Base-by-base conservation (phyloP, 148 eudicot species). In the Salicornia ramosissima region DNA sequence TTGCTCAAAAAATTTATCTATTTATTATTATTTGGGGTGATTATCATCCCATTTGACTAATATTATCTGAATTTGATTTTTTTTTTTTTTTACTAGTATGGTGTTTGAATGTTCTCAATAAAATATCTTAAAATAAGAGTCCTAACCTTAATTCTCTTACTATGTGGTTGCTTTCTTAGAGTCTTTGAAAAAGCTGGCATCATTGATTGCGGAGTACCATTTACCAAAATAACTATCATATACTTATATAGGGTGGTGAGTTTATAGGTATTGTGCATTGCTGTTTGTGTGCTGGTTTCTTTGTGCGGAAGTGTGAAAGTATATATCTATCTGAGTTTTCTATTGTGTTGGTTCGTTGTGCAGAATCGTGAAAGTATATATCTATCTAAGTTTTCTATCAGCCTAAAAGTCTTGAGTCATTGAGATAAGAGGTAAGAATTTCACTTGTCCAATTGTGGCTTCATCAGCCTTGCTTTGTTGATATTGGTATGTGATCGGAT, bases 31-130 rank as follows among this genome's bases (percentile, higher is more conserved):
- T 46, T 46, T 46, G 50, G 0, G 3, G 19, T 46, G 2, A 43
- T 16, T 22, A 25, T 56, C 19, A 28, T 70, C 73, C 16, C 28
- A 3, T 45, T 11, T 31, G 19, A 33, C 28, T 1, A 33, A 16
- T 71, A 33, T 4, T 16, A 49, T 33, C 24, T 33, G 39, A 33
- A 21, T 50, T 60, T 22, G 47, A 25, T 10, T 33, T 6, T 24
- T 55, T 60, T 5, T 24, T 60, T 33, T 46, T 16, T n/a, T 68
- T 24, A 8, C 21, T 12, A n/a, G n/a, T 26, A 28, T 29, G 47
- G 26, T 68, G 39, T 47, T 70, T 63, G 69, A 53, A 53, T 54
- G 21, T 47, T 75, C 70, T 43, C 19, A 50, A 34, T 30, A 34
- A n/a, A 40, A 61, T 49, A 47, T 50, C 51, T 36, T 36, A 36